phyloP scores from a whole-genome alignment of 2,329 filamentous ascomycete genomes.

The Pyrenochaeta sp. region DNA sequence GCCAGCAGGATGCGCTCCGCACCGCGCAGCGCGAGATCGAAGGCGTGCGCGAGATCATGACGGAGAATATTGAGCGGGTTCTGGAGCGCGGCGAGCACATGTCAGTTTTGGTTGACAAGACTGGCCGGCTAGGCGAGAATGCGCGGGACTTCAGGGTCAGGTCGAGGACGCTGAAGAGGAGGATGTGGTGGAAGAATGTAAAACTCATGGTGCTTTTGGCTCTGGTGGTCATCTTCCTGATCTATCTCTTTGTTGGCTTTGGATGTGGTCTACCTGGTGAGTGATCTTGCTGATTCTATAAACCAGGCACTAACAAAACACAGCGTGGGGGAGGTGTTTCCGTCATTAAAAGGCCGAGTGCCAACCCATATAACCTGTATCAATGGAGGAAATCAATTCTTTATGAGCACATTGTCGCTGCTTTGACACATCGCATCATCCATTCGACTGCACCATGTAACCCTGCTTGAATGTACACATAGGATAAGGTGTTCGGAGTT shows the following conservation, averaged over 20 bases:
- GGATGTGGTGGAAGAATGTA: conserved; percentile 99
- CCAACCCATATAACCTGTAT: neutral
- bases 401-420: neutral
- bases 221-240: conserved; percentile 75
- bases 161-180: conserved; percentile 83
- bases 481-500: conserved; percentile 17
- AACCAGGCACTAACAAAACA: conserved; percentile 21
- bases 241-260: conserved; percentile 76
- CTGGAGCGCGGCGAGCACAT: conserved; percentile 89
- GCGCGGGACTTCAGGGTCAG: conserved; percentile 90
- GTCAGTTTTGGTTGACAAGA: conserved; percentile 95
- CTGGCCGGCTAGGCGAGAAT: conserved; percentile 86
- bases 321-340: conserved; percentile 51
- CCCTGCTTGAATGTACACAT: conserved; percentile 9
- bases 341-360: conserved; percentile 24
- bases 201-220: conserved; percentile 85
- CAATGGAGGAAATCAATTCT: neutral
- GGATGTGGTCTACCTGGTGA: conserved; percentile 72
- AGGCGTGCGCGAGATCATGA: conserved; percentile 92
- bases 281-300: conserved; percentile 2
- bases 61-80: conserved; percentile 89
- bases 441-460: too few species aligned
- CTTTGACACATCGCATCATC: neutral
- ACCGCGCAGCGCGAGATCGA: conserved; percentile 92
- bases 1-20: conserved; percentile 78